Evolutionary conservation across 176 grass and related monocot species (phyloP), one percentile per base, ranked within the genome.

Genomic region (Aegilops longissima): DNA sequence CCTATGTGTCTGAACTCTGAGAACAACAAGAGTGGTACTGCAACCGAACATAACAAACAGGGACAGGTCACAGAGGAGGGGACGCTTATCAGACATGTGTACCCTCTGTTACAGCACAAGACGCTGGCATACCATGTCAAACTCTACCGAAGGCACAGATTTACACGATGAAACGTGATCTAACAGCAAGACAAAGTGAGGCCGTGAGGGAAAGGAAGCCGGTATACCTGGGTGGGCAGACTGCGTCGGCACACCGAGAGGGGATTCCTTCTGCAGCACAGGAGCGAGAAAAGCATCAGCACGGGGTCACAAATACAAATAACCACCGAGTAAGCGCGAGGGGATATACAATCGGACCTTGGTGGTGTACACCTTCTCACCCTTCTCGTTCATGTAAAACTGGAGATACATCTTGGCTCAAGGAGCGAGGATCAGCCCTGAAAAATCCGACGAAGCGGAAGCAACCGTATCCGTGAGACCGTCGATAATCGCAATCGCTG

Each of bases 351-450:
- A 21, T 62, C 56, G 9, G 24, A 94, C 95, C 93, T 99, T 99
- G 66, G 97, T 96, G 66, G 94, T 99, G 87, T 99, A 99, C 16
- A 99, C 97, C 87, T 99, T 99, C 56, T 87, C 92, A 0, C 97
- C 97, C 59, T 99, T 96, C 80, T 99, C 97, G 66, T 99, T 99
- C 59, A 93, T 94, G 87, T 99, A 99, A 78, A 73, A 96, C 82
- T 96, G 97, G 21, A 99, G 92, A 91, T 94, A 96, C 97, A 99
- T 99, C 84, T 84, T 92, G 40, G 79, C 51, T 64, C 38, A 20
- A 69, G 29, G 51, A 14, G 18, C 12, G 33, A n/a, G 67, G 29
- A 29, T 44, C 11, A 61, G 47, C 14, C 44, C 66, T 80, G 80
- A 27, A n/a, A 74, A 74, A 83, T 27, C 5, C 17, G 59, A 8